phyloP scores from a whole-genome alignment of 441 rosid species.

The Lepidium campestre region DNA sequence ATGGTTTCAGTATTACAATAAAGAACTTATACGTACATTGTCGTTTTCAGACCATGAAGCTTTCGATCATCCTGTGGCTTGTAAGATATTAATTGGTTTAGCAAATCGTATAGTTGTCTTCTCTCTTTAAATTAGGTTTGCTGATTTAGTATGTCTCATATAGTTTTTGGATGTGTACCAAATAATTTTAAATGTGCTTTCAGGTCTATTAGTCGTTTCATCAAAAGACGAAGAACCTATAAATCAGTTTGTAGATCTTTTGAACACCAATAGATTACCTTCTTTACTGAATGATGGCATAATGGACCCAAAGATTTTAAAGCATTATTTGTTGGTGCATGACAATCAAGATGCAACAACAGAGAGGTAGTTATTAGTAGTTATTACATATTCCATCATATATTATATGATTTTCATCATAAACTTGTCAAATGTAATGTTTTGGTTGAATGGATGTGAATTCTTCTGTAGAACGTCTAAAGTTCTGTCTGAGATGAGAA shows the following conservation, averaged over 20 bases:
- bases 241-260: constrained; percentile 78
- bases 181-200: constrained; percentile 18
- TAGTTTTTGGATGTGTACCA: constrained; percentile 6
- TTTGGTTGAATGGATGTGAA: constrained; percentile 21
- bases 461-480: constrained; percentile 66
- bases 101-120: constrained; percentile 10
- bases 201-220: constrained; percentile 96
- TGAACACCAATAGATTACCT: constrained; percentile 74
- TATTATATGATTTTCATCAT: constrained; percentile 6
- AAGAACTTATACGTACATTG: constrained; percentile 64
- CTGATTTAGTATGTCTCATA: constrained; percentile 8
- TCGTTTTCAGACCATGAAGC: constrained; percentile 96
- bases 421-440: not conserved
- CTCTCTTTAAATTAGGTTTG: not conserved
- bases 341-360: constrained; percentile 81
- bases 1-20: constrained; percentile 85
- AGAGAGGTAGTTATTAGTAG: constrained; percentile 58
- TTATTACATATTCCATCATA: not conserved
- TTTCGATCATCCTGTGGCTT: constrained; percentile 98
- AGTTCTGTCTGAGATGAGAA: constrained; percentile 83
- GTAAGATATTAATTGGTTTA: constrained; percentile 45
- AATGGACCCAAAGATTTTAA: constrained; percentile 93
- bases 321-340: constrained; percentile 84
- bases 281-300: constrained; percentile 82
- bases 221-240: constrained; percentile 91